phyloP scores from a whole-genome alignment of 2,329 filamentous ascomycete species.

The Colletotrichum navitas region DNA sequence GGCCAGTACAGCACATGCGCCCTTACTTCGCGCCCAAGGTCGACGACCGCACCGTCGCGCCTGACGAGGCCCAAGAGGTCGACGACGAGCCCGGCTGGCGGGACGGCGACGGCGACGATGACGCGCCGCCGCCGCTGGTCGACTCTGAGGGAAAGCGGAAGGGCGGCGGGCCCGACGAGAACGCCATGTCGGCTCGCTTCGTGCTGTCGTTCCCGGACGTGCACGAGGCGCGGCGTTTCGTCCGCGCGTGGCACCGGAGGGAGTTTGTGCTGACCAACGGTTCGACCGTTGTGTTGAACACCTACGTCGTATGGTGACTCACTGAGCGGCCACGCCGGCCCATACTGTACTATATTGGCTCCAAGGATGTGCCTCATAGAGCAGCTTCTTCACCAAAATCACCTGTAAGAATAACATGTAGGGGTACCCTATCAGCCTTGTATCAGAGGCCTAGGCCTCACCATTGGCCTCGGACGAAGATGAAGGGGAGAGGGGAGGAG shows the following conservation, averaged over 20 bases:
- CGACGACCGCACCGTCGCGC: not conserved
- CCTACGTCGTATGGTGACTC: conserved; percentile 37
- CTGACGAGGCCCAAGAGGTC: not conserved
- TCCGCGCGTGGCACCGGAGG: conserved; percentile 57
- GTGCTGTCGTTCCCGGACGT: conserved; percentile 50
- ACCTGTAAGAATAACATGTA: not conserved
- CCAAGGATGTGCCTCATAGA: not conserved
- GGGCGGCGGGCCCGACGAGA: conserved; percentile 20
- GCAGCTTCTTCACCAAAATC: not conserved
- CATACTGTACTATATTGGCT: not conserved
- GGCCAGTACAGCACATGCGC: conserved; percentile 42
- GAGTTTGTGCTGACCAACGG: conserved; percentile 42
- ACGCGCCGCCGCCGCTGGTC: conserved; percentile 19
- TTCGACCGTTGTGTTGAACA: conserved; percentile 27
- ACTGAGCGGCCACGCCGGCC: not conserved
- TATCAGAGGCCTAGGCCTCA: not conserved
- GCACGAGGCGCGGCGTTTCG: conserved; percentile 54
- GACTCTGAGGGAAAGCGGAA: not conserved
- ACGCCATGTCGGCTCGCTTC: conserved; percentile 46
- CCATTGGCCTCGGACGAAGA: not conserved
- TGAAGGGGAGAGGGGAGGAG: not conserved
- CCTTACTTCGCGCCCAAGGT: conserved; percentile 40
- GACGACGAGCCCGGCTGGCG: conserved; percentile 6
- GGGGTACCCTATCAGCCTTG: not conserved
- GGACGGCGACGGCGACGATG: not conserved